These are phyloP conservation scores for Talaromyces sp. DNA, from an alignment of 2,329 filamentous ascomycete genomes.

Conservation along the genomic window DNA sequence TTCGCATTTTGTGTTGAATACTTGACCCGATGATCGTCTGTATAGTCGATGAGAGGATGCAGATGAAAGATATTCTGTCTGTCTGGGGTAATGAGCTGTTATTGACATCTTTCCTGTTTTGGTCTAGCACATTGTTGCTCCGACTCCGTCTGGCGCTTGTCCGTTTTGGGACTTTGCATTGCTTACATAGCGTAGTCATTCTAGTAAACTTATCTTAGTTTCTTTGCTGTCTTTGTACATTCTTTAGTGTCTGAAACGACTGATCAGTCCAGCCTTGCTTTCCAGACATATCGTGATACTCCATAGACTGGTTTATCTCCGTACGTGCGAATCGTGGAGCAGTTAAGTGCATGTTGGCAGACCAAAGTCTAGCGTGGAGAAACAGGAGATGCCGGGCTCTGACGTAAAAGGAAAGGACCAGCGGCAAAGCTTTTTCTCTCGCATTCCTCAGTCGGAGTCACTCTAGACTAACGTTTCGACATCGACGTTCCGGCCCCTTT, in stretches of 20 bases:
- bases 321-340: no score
- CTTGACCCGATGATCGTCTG: not conserved
- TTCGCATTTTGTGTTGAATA: not conserved
- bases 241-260: not conserved
- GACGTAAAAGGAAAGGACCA: conserved; percentile 12
- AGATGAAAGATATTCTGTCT: not conserved
- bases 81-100: not conserved
- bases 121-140: conserved; percentile 9
- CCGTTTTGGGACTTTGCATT: not conserved
- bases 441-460: not conserved
- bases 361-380: not conserved
- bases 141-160: not conserved
- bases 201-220: no score
- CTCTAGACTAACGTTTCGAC: conserved; percentile 11
- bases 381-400: conserved; percentile 1
- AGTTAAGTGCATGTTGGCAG: not conserved
- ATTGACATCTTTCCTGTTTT: conserved; percentile 14
- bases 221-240: not conserved
- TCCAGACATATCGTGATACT: not conserved
- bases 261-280: not conserved
- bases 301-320: not conserved
- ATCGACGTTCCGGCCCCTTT: conserved; percentile 8
- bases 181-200: no score
- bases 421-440: conserved; percentile 13
- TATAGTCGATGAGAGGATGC: not conserved